phyloP scores from a whole-genome alignment of 306 rosid species.

The Hippophae tibetana region DNA sequence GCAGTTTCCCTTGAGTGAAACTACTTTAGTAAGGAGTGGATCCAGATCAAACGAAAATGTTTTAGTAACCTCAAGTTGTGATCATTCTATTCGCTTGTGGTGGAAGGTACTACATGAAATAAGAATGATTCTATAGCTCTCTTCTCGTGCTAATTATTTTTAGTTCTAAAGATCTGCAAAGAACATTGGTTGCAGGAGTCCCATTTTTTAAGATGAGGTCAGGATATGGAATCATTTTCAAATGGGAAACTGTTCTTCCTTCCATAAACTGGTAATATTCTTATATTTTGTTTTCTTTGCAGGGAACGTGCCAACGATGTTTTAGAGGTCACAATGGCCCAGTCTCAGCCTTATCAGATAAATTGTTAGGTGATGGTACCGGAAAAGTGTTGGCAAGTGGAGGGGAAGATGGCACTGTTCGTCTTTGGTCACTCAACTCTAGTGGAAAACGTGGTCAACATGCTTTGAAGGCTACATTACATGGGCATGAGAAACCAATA shows the following conservation, averaged over 20 bases:
- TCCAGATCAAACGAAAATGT: slow-evolving; percentile 31
- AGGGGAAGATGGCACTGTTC: slow-evolving; percentile 87
- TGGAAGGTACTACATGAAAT: slow-evolving; percentile 50
- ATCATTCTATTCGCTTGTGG: slow-evolving; percentile 76
- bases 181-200: too few relatives aligned
- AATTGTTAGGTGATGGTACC: slow-evolving; percentile 57
- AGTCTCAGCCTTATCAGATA: slow-evolving; percentile 60
- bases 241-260: not conserved
- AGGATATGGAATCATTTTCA: slow-evolving; percentile 1
- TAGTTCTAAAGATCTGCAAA: too few relatives aligned
- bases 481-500: slow-evolving; percentile 76
- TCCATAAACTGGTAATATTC: slow-evolving; percentile 1
- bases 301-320: slow-evolving; percentile 55
- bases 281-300: slow-evolving; percentile 11
- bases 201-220: too few relatives aligned
- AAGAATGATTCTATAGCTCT: not conserved
- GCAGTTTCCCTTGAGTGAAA: slow-evolving; percentile 50
- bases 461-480: slow-evolving; percentile 60
- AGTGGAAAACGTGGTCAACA: slow-evolving; percentile 57
- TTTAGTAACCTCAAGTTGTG: slow-evolving; percentile 76
- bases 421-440: slow-evolving; percentile 72
- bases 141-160: too few relatives aligned
- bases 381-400: slow-evolving; percentile 83
- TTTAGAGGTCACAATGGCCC: slow-evolving; percentile 84
- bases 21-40: slow-evolving; percentile 33